phyloP scores from a whole-genome alignment of 768 basidiomycete species.

The Pleurotus sapidus region DNA sequence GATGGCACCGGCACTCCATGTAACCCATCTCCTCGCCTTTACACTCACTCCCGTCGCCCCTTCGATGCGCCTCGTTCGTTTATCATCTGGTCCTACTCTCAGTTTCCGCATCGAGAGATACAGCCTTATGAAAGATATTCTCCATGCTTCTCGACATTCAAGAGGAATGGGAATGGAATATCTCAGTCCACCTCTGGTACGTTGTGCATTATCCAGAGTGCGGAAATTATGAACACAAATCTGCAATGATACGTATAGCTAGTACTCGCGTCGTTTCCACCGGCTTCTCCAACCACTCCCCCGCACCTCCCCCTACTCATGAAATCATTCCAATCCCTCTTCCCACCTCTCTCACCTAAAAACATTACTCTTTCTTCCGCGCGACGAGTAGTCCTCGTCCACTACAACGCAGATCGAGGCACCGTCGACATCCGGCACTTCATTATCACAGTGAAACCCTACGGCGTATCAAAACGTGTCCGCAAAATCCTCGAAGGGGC shows the following conservation, averaged over 20 bases:
- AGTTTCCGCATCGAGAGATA: constrained; percentile 93
- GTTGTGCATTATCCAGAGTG: constrained; percentile 20
- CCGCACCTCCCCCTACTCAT: constrained; percentile 88
- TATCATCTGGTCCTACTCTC: constrained; percentile 90
- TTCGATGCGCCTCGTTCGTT: constrained; percentile 79
- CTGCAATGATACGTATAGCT: constrained; percentile 49
- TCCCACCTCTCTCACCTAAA: constrained; percentile 88
- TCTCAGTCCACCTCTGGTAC: constrained; percentile 85
- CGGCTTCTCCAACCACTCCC: constrained; percentile 68
- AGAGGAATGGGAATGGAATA: constrained; percentile 86
- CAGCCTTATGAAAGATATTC: constrained; percentile 83
- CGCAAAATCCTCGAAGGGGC: constrained; percentile 78
- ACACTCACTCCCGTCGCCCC: constrained; percentile 85
- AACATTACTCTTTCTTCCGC: constrained; percentile 82
- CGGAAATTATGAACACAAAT: neutral
- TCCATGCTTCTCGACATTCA: constrained; percentile 61
- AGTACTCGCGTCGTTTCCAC: constrained; percentile 86
- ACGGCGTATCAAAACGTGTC: constrained; percentile 91
- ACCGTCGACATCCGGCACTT: constrained; percentile 94
- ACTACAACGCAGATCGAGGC: constrained; percentile 83
- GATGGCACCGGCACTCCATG: constrained; percentile 86
- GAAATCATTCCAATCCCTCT: constrained; percentile 95
- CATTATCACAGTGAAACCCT: constrained; percentile 91
- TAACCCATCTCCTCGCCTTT: constrained; percentile 92
- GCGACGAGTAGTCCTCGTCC: constrained; percentile 89